These are phyloP conservation scores for Pseudocercospora fijiensis DNA, from an alignment of 2,329 filamentous ascomycete species.

Conservation along the genomic window DNA sequence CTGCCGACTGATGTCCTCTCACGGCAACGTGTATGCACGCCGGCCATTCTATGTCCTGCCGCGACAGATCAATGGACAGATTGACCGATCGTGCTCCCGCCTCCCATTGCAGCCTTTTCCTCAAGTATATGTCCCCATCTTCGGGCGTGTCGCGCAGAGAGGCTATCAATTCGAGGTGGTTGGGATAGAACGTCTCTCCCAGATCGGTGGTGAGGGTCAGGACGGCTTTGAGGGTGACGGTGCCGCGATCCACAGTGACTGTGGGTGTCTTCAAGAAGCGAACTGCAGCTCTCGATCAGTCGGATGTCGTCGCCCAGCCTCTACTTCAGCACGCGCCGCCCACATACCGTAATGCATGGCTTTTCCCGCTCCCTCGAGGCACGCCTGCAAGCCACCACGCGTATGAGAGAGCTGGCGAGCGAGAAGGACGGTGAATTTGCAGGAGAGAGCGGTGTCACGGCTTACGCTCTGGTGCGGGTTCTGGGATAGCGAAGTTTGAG, in stretches of 20 bases:
- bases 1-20: conserved; percentile 34
- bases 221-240: conserved; percentile 50
- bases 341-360: conserved; percentile 15
- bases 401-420: neutral
- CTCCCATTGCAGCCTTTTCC: conserved; percentile 47
- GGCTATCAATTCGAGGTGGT: conserved; percentile 46
- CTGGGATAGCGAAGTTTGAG: neutral
- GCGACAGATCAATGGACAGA: conserved; percentile 44
- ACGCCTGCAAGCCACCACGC: conserved; percentile 13
- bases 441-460: neutral
- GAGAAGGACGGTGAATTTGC: neutral
- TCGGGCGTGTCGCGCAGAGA: conserved; percentile 38
- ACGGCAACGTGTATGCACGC: conserved; percentile 45
- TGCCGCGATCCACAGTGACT: conserved; percentile 43
- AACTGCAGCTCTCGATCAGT: conserved; percentile 38
- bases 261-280: conserved; percentile 67
- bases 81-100: conserved; percentile 47
- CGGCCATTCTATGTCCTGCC: conserved; percentile 41
- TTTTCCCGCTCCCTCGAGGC: neutral
- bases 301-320: neutral
- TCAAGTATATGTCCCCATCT: conserved; percentile 44
- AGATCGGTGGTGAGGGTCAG: conserved; percentile 69
- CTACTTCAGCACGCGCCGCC: neutral
- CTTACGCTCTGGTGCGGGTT: neutral
- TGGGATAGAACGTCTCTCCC: conserved; percentile 62